Percentiles rank a stretch among this genome's conserved stretches.
These are phyloP conservation scores for Dactylellina parvicollis DNA, from an alignment of 2,329 filamentous ascomycete genomes.

Conservation along the genomic window DNA sequence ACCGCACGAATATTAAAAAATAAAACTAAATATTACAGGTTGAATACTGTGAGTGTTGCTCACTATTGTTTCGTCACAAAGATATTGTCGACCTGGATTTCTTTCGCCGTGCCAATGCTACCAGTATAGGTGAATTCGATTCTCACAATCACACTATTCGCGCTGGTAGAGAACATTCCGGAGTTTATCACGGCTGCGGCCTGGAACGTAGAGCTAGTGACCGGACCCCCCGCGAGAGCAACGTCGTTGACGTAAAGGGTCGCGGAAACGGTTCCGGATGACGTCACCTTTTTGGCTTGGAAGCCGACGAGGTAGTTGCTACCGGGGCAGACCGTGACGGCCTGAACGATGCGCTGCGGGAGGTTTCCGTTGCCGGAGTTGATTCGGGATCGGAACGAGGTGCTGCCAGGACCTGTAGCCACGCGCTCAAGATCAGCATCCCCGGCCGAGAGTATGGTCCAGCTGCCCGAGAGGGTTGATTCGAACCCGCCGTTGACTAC, in stretches of 20 bases:
- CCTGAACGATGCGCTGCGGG: conserved; percentile 18
- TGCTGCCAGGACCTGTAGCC: not conserved
- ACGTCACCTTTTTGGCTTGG: not conserved
- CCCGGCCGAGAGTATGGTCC: not conserved
- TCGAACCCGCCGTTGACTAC: conserved; percentile 22
- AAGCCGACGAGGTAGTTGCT: conserved; percentile 5
- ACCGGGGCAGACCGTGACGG: conserved; percentile 20
- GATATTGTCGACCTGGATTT: conserved; percentile 20
- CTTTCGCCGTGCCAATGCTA: not conserved
- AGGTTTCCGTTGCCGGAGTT: conserved; percentile 1
- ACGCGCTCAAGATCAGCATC: conserved; percentile 11
- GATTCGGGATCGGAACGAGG: not conserved
- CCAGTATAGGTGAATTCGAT: not conserved
- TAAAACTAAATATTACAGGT: no score
- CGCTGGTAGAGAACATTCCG: conserved; percentile 2
- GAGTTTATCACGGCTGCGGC: not conserved
- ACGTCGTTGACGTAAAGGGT: conserved; percentile 14
- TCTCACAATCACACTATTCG: conserved; percentile 1
- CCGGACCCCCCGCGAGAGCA: not conserved
- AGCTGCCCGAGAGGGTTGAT: not conserved
- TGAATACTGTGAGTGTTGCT: no score
- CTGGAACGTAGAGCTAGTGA: not conserved
- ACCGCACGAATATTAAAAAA: no score
- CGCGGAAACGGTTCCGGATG: conserved; percentile 1
- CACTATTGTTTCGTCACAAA: no score